Percentiles rank a stretch among this genome's conserved stretches.
Conservation (phyloP, 768 basidiomycete genomes). For the Mycena pura region DNA sequence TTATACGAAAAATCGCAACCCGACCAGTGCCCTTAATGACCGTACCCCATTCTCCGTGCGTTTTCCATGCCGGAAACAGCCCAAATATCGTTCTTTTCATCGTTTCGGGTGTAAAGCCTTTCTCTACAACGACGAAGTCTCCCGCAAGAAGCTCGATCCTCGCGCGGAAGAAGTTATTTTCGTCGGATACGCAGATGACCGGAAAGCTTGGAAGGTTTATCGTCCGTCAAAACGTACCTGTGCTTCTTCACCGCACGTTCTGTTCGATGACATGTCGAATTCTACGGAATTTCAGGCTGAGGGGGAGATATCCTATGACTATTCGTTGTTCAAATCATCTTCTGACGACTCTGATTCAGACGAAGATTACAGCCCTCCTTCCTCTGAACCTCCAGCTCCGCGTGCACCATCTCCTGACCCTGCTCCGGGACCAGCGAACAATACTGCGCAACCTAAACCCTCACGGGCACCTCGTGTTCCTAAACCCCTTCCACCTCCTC, state of each 20-base stretch:
- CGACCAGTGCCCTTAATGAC: conserved; percentile 19
- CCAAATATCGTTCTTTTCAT: conserved; percentile 21
- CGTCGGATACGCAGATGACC: conserved; percentile 23
- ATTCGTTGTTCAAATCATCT: background rate
- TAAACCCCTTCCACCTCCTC: conserved; percentile 3
- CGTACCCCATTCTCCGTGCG: conserved; percentile 18
- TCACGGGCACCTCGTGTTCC: background rate
- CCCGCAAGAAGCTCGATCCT: conserved; percentile 25
- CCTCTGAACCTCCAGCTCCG: background rate
- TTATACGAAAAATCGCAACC: conserved; percentile 29
- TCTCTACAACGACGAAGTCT: conserved; percentile 13
- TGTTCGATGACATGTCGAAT: conserved; percentile 20
- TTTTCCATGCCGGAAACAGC: conserved; percentile 18
- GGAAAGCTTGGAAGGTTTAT: conserved; percentile 24
- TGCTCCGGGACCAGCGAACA: background rate
- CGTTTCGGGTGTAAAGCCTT: conserved; percentile 32
- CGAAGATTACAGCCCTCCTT: background rate
- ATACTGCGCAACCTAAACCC: no score
- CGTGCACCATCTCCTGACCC: background rate
- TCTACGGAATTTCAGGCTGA: conserved; percentile 11
- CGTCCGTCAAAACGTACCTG: conserved; percentile 22
- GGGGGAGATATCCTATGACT: conserved; percentile 18
- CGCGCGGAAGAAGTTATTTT: conserved; percentile 20
- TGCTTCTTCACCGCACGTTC: conserved; percentile 24
- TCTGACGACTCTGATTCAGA: background rate